Evolutionary conservation across 495 filamentous ascomycete species (phyloP), one percentile per base, ranked within the genome.

Genomic region (Penicillium pulvis): DNA sequence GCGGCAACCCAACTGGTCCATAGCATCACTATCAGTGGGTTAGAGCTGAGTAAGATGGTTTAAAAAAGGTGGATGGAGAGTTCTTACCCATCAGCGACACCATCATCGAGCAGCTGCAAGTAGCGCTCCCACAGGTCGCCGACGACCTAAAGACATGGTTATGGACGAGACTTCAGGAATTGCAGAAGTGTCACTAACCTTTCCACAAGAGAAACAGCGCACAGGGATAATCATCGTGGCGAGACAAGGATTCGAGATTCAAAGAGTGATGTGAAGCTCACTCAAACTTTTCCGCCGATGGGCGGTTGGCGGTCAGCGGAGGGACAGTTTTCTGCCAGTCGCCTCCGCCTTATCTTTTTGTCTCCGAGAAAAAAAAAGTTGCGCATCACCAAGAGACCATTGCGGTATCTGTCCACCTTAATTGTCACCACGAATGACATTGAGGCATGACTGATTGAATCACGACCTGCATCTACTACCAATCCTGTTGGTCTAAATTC

Each of bases 111-210:
- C 19, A 96, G 81, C 71, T 79, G 75, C 48, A 98, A 80, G 67
- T 95, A 98, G 43, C 89, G 86, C 75, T 98, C 94, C 93, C 95
- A 98, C 36, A 98, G 86, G 72, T 98, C 94, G 44, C 90, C 94
- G 39, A 93, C 90, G 59, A 98, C 94, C 94, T 98, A 65, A 14
- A 24, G 41, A 45, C 6, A 58, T 14, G 44, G 59, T 67, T 42
- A 75, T 62, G 36, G n/a, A 49, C 28, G 44, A 26, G 11, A 16
- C 23, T 11, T 4, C 44, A 41, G 55, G 10, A 4, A 26, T 30
- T 3, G 12, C 8, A 45, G n/a, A 4, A 31, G 16, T 24, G 36
- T 20, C n/a, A 49, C 73, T 26, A 72, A 97, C 94, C 89, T 98
- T 98, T 69, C 94, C 94, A 71, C 94, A 98, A 51, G 94, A 97